Evolutionary conservation across 2,329 filamentous ascomycete species (phyloP).

Genomic region (Myotisia sp.): DNA sequence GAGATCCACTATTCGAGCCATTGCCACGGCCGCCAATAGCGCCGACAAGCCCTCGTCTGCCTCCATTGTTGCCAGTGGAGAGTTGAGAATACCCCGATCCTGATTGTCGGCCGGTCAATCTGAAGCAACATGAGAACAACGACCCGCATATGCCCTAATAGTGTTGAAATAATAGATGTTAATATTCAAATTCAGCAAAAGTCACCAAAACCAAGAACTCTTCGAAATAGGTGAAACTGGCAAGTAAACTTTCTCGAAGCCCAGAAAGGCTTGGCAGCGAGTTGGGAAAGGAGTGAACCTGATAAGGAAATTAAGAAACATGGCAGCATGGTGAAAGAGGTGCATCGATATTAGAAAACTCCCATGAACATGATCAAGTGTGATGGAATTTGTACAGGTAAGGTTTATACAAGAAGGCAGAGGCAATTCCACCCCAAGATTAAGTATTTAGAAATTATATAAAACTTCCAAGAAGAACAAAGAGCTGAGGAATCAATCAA

Average conservation of each 20-base stretch:
- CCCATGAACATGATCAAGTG: too few species aligned
- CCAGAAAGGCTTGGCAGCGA: too few species aligned
- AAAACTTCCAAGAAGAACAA: neutral
- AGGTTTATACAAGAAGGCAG: constrained; percentile 13
- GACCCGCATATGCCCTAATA: constrained; percentile 29
- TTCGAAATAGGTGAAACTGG: too few species aligned
- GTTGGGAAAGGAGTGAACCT: too few species aligned
- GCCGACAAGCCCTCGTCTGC: constrained; percentile 20
- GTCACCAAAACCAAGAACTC: too few species aligned
- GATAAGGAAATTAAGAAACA: too few species aligned
- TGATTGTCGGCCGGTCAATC: constrained; percentile 19
- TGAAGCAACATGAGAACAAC: constrained; percentile 29
- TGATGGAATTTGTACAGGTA: too few species aligned
- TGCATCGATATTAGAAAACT: too few species aligned
- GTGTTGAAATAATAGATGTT: too few species aligned
- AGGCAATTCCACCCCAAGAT: neutral
- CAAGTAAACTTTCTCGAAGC: too few species aligned
- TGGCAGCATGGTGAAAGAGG: too few species aligned
- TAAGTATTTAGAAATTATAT: neutral
- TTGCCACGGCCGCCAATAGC: constrained; percentile 21
- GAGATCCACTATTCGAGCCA: constrained; percentile 28
- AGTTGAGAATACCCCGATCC: constrained; percentile 23
- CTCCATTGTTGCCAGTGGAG: constrained; percentile 12
- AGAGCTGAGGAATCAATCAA: constrained; percentile 20
- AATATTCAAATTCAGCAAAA: too few species aligned